phyloP scores from a whole-genome alignment of 352 stramenopile species.

The Detonula confervacea region DNA sequence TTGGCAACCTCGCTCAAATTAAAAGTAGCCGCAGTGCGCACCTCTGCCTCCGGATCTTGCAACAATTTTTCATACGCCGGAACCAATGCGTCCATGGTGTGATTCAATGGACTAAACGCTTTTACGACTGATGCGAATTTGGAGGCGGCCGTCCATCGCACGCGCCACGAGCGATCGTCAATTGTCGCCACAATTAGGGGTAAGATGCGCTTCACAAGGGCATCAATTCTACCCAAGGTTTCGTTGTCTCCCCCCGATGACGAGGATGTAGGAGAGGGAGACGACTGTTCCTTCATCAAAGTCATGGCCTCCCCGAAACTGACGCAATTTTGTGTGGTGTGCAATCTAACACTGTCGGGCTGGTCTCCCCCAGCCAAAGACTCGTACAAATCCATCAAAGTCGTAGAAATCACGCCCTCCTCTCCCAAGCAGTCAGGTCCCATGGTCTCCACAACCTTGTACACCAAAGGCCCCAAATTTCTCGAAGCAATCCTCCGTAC shows the following conservation, averaged over 20 bases:
- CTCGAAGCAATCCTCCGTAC: constrained; percentile 91
- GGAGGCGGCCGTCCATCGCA: constrained; percentile 97
- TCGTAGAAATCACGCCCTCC: constrained; percentile 49
- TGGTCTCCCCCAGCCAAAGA: constrained; percentile 75
- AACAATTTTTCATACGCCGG: constrained; percentile 92
- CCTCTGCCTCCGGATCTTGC: constrained; percentile 96
- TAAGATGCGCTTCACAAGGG: constrained; percentile 88
- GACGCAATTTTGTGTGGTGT: constrained; percentile 97
- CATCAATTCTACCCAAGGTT: constrained; percentile 40
- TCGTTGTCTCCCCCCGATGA: neutral
- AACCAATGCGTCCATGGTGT: constrained; percentile 78
- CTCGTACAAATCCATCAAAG: constrained; percentile 76
- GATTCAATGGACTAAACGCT: constrained; percentile 81
- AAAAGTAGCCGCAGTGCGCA: constrained; percentile 92
- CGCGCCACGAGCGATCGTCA: constrained; percentile 96
- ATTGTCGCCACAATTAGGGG: constrained; percentile 91
- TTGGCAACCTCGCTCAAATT: constrained; percentile 87
- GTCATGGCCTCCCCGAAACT: constrained; percentile 90
- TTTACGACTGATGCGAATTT: constrained; percentile 94
- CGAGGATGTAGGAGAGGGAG: neutral
- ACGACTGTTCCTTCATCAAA: constrained; percentile 22
- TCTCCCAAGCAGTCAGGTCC: constrained; percentile 47
- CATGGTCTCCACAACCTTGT: constrained; percentile 58
- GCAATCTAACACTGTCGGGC: constrained; percentile 95
- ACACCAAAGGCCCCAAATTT: constrained; percentile 90